Evolutionary conservation across 2,329 filamentous ascomycete species (phyloP).

Genomic region (Pseudogymnoascus sp.): DNA sequence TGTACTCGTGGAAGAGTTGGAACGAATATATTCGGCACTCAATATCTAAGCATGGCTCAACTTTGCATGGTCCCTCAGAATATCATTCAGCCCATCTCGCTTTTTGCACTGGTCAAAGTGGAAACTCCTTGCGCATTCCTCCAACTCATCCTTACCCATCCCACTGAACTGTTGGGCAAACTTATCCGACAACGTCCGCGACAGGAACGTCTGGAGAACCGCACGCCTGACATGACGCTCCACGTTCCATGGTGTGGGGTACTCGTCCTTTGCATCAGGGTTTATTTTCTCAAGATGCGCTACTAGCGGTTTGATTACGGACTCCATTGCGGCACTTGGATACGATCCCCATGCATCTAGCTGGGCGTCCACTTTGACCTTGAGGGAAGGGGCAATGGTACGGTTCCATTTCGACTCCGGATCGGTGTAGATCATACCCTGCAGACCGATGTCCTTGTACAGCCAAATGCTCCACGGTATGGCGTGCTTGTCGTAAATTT

Average conservation of each 20-base stretch:
- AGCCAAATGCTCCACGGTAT: conserved; percentile 55
- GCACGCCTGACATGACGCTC: conserved; percentile 20
- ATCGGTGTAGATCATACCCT: conserved; percentile 47
- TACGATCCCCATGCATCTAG: conserved; percentile 47
- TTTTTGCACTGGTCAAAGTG: conserved; percentile 47
- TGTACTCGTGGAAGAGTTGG: background rate
- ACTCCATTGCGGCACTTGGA: conserved; percentile 28
- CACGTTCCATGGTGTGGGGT: conserved; percentile 23
- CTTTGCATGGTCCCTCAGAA: conserved; percentile 14
- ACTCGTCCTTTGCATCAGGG: conserved; percentile 21
- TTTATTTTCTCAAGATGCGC: conserved; percentile 20
- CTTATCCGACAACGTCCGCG: conserved; percentile 32
- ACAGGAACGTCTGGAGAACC: conserved; percentile 15
- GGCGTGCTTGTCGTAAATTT: conserved; percentile 44
- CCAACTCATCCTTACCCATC: conserved; percentile 43
- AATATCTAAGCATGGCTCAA: background rate
- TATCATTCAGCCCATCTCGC: conserved; percentile 43
- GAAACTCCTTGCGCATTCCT: conserved; percentile 41
- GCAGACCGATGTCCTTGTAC: conserved; percentile 51
- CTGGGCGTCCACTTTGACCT: conserved; percentile 46
- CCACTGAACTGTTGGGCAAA: conserved; percentile 46
- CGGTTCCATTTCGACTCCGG: conserved; percentile 43
- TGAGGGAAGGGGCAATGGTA: conserved; percentile 43
- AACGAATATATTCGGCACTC: background rate
- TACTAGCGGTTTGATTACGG: conserved; percentile 28